Percentiles rank a stretch among this genome's conserved stretches.
Conservation (phyloP, 768 basidiomycete species). For the Chalciporus pseudorubinellus region DNA sequence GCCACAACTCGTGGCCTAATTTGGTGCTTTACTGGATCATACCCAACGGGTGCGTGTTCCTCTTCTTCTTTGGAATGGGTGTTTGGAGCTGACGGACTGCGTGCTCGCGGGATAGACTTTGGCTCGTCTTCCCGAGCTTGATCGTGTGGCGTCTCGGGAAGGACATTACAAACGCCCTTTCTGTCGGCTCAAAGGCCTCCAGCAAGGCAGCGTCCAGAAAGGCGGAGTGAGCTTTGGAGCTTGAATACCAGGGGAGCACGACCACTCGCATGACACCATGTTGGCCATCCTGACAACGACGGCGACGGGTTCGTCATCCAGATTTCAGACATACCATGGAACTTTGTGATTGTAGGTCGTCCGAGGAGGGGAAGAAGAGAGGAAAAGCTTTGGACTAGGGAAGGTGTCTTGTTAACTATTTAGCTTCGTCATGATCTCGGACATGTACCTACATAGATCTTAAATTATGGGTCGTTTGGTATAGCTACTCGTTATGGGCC, state of each 20-base stretch:
- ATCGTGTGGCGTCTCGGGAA: slow-evolving; percentile 59
- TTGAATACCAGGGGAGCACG: too few relatives aligned
- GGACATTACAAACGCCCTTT: slow-evolving; percentile 53
- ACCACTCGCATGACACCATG: neutral
- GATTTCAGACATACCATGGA: too few relatives aligned
- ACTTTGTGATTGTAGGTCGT: too few relatives aligned
- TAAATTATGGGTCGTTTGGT: too few relatives aligned
- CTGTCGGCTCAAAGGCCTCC: slow-evolving; percentile 22
- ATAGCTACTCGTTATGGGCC: too few relatives aligned
- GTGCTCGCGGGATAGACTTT: slow-evolving; percentile 45
- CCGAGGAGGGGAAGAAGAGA: too few relatives aligned
- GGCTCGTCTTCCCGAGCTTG: slow-evolving; percentile 69
- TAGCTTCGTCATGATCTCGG: too few relatives aligned
- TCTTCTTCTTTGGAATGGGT: neutral
- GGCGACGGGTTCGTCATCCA: too few relatives aligned
- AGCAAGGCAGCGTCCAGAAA: slow-evolving; percentile 35
- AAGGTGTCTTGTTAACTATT: too few relatives aligned
- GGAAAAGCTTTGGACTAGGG: too few relatives aligned
- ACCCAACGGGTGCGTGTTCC: slow-evolving; percentile 67
- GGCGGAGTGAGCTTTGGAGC: slow-evolving; percentile 13
- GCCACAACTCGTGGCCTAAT: slow-evolving; percentile 61
- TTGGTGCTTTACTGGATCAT: slow-evolving; percentile 65
- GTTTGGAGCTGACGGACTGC: neutral
- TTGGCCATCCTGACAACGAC: neutral
- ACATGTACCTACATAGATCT: too few relatives aligned